Conservation (phyloP, 1,284 basidiomycete genomes). For the Meira nashicola region DNA sequence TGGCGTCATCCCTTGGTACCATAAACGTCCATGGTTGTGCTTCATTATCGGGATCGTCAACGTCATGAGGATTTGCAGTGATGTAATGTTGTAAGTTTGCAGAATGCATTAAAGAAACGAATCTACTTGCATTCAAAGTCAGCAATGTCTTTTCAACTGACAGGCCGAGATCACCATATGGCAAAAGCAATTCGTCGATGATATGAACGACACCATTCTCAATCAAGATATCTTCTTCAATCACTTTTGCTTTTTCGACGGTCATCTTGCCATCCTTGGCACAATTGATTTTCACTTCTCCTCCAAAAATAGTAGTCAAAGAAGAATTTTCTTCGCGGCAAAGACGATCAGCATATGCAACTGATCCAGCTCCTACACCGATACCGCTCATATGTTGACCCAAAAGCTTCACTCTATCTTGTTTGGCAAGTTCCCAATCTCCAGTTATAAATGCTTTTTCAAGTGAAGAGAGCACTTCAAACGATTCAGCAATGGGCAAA, state of each 20-base stretch:
- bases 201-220: constrained; percentile 74
- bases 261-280: constrained; percentile 18
- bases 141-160: constrained; percentile 90
- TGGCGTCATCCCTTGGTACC: constrained; percentile 80
- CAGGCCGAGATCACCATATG: constrained; percentile 68
- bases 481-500: constrained; percentile 78
- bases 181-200: constrained; percentile 75
- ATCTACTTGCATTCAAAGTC: constrained; percentile 80
- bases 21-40: constrained; percentile 57
- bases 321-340: constrained; percentile 8
- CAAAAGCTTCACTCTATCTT: constrained; percentile 43
- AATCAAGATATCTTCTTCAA: constrained; percentile 44
- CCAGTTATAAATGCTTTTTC: constrained; percentile 40
- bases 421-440: constrained; percentile 24
- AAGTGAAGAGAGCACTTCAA: constrained; percentile 54
- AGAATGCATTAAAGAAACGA: constrained; percentile 80
- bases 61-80: constrained; percentile 22
- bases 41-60: constrained; percentile 14
- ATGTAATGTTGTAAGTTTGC: constrained; percentile 58
- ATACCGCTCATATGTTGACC: constrained; percentile 46
- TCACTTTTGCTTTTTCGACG: constrained; percentile 23
- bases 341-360: constrained; percentile 28
- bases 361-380: constrained; percentile 33
- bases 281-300: constrained; percentile 24
- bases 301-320: constrained; percentile 42